Percentiles rank a stretch among this genome's conserved stretches.
Evolutionary conservation across 768 basidiomycete genomes (phyloP).

Genomic region (Psilocybe subaeruginosa): DNA sequence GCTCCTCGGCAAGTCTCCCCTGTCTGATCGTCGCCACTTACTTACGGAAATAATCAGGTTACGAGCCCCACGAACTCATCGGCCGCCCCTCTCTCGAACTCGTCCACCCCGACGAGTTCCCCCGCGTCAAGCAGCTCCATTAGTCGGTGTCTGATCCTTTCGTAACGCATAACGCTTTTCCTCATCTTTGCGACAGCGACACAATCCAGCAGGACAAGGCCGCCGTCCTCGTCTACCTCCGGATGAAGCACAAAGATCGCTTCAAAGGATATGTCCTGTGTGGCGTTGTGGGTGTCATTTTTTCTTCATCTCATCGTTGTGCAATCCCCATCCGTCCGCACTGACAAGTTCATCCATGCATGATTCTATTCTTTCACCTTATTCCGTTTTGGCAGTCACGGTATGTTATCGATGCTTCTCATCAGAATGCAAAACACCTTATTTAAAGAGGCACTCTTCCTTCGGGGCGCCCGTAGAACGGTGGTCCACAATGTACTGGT

Average conservation of each 20-base stretch:
- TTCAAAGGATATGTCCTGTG: slow-evolving; percentile 78
- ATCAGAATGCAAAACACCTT: background rate
- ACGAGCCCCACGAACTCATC: slow-evolving; percentile 72
- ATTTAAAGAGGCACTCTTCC: slow-evolving; percentile 8
- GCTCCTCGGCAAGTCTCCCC: slow-evolving; percentile 51
- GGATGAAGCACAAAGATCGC: slow-evolving; percentile 79
- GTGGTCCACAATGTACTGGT: slow-evolving; percentile 76
- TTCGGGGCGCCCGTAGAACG: slow-evolving; percentile 42
- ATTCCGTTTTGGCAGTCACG: slow-evolving; percentile 8
- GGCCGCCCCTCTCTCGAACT: slow-evolving; percentile 72
- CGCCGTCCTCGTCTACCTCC: slow-evolving; percentile 76
- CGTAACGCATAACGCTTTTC: background rate
- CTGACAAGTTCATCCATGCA: slow-evolving; percentile 6
- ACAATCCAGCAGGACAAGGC: slow-evolving; percentile 82
- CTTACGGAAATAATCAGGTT: slow-evolving; percentile 48
- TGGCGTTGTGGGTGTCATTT: slow-evolving; percentile 58
- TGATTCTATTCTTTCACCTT: background rate
- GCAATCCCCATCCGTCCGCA: background rate
- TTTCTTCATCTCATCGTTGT: background rate
- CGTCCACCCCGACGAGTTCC: slow-evolving; percentile 81
- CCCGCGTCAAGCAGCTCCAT: slow-evolving; percentile 67
- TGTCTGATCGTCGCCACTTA: background rate
- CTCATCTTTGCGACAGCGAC: slow-evolving; percentile 46
- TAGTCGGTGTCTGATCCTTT: slow-evolving; percentile 47
- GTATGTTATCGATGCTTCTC: background rate